phyloP scores from a whole-genome alignment of 2,329 filamentous ascomycete genomes.

The Endocalyx cinctus region DNA sequence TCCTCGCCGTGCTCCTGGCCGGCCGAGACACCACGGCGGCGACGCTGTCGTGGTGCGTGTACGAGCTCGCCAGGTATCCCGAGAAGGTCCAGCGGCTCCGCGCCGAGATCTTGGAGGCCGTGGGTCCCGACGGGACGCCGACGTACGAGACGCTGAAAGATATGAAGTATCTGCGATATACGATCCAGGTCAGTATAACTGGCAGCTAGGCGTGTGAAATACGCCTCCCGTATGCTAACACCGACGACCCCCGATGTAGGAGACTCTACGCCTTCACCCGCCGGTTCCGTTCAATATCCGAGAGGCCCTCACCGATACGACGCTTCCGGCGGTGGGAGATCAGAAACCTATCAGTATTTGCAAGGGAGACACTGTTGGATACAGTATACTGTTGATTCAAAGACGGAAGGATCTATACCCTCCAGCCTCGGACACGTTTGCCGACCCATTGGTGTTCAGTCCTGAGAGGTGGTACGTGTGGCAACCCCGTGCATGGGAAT shows the following conservation, averaged over 20 bases:
- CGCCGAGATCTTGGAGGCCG: constrained; percentile 50
- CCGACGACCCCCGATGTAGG: too few relatives aligned
- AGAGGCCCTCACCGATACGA: constrained; percentile 34
- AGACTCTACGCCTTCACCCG: constrained; percentile 38
- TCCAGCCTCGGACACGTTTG: constrained; percentile 10
- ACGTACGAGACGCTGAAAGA: constrained; percentile 62
- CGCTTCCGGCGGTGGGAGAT: constrained; percentile 20
- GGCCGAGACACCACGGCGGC: constrained; percentile 66
- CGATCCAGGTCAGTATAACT: too few relatives aligned
- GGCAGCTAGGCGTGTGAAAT: too few relatives aligned
- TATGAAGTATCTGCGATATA: constrained; percentile 58
- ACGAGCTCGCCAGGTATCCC: constrained; percentile 58
- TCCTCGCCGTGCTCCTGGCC: constrained; percentile 66
- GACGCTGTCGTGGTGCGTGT: constrained; percentile 61
- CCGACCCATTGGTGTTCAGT: constrained; percentile 14
- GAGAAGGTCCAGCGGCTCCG: constrained; percentile 53
- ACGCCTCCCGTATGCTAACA: too few relatives aligned
- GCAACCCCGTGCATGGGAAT: constrained; percentile 41
- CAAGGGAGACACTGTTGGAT: constrained; percentile 12
- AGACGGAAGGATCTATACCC: constrained; percentile 15
- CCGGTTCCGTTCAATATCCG: constrained; percentile 41
- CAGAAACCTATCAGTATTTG: constrained; percentile 10
- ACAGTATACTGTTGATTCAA: constrained; percentile 9
- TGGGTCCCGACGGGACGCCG: constrained; percentile 43
- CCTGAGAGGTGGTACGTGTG: constrained; percentile 23